These are phyloP conservation scores for Solanum habrochaites DNA, from an alignment of 257 asterid genomes.

Conservation along the genomic window DNA sequence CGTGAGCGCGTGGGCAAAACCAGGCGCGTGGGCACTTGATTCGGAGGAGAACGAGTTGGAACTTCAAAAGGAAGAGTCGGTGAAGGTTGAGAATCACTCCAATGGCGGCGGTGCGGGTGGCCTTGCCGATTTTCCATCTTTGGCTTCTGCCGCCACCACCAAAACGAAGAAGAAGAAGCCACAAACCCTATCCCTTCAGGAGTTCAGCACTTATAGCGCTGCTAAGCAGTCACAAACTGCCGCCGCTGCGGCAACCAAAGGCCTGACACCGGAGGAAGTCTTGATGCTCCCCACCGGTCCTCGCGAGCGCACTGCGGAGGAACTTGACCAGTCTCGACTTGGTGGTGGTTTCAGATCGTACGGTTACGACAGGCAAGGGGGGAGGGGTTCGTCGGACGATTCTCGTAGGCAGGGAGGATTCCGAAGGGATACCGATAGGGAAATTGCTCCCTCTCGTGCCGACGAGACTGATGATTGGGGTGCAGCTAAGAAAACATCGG, in stretches of 20 bases:
- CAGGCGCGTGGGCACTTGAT: slow-evolving; percentile 94
- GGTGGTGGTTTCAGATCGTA: slow-evolving; percentile 81
- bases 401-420: slow-evolving; percentile 60
- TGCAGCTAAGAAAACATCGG: slow-evolving; percentile 38
- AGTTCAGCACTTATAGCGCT: slow-evolving; percentile 31
- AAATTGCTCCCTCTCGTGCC: slow-evolving; percentile 58
- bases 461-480: slow-evolving; percentile 92
- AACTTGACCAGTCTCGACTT: slow-evolving; percentile 47
- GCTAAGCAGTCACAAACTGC: slow-evolving; percentile 21
- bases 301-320: slow-evolving; percentile 72
- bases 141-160: slow-evolving; percentile 48
- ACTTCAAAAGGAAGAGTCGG: slow-evolving; percentile 29
- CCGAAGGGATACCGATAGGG: slow-evolving; percentile 48
- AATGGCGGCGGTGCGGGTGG: slow-evolving; percentile 8
- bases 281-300: slow-evolving; percentile 73
- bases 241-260: slow-evolving; percentile 7
- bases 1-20: slow-evolving; percentile 74
- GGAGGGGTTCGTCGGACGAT: slow-evolving; percentile 49
- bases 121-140: slow-evolving; percentile 54
- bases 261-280: slow-evolving; percentile 44
- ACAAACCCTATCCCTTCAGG: slow-evolving; percentile 46
- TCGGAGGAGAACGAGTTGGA: slow-evolving; percentile 74
- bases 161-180: slow-evolving; percentile 66
- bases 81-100: slow-evolving; percentile 8
- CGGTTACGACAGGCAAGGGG: slow-evolving; percentile 21